Percentiles rank a stretch among this genome's conserved stretches.
Conservation (phyloP, 2,329 filamentous ascomycete genomes). For the Cyphellophora europaea region DNA sequence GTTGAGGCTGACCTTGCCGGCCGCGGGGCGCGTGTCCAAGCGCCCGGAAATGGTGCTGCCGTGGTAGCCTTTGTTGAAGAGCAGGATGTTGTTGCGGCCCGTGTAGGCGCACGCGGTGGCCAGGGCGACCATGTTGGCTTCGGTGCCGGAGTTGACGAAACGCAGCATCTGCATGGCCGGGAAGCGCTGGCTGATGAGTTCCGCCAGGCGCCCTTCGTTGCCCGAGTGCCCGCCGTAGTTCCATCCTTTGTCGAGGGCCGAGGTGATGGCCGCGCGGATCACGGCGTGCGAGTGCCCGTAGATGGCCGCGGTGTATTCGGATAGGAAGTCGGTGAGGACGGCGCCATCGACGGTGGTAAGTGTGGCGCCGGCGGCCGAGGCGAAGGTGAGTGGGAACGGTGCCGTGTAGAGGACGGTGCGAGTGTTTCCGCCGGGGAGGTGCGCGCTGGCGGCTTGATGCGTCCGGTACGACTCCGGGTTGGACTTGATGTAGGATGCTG, state of each 20-base stretch:
- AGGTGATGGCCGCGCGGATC: constrained; percentile 40
- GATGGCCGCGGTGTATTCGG: constrained; percentile 56
- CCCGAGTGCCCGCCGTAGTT: constrained; percentile 45
- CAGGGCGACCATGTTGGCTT: constrained; percentile 53
- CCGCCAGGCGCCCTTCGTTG: constrained; percentile 44
- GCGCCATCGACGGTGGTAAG: constrained; percentile 24
- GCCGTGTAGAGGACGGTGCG: constrained; percentile 21
- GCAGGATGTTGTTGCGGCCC: constrained; percentile 54
- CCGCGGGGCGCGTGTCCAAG: not conserved
- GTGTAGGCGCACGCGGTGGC: constrained; percentile 43
- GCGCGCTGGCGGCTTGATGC: constrained; percentile 15
- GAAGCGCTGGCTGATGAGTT: constrained; percentile 46
- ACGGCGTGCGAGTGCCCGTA: constrained; percentile 55
- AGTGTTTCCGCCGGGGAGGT: constrained; percentile 25
- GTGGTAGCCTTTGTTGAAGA: constrained; percentile 81
- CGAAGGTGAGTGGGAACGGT: constrained; percentile 26
- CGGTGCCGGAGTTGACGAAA: constrained; percentile 58
- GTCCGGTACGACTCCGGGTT: constrained; percentile 8
- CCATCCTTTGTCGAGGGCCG: constrained; percentile 40
- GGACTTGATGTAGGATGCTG: constrained; percentile 4
- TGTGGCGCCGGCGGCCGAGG: constrained; percentile 19
- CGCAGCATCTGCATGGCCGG: constrained; percentile 39
- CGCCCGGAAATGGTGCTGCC: constrained; percentile 41
- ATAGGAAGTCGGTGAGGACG: constrained; percentile 50
- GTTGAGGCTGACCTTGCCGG: constrained; percentile 34